Percentiles rank a stretch among this genome's conserved stretches.
phyloP scores from a whole-genome alignment of 2,329 filamentous ascomycete genomes.

The Alternaria brassicicola region DNA sequence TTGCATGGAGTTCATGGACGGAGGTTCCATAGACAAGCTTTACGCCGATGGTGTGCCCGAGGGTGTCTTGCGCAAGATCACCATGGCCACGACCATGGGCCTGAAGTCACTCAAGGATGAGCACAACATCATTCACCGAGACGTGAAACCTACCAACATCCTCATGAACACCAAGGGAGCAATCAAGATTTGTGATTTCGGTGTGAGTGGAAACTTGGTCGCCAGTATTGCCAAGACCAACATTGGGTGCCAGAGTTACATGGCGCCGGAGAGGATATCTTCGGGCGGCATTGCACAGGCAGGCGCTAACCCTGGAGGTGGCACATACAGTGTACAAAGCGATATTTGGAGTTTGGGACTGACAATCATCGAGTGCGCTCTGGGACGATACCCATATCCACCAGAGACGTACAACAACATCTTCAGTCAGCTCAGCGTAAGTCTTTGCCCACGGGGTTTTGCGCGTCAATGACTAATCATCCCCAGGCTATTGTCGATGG shows the following conservation, averaged over 20 bases:
- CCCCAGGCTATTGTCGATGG: slow-evolving; percentile 93
- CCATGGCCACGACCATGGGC: slow-evolving; percentile 86
- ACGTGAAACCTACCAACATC: slow-evolving; percentile 99
- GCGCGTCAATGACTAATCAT: neutral
- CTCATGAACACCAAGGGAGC: slow-evolving; percentile 87
- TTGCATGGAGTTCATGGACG: slow-evolving; percentile 99
- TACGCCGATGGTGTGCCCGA: slow-evolving; percentile 92
- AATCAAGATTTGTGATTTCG: slow-evolving; percentile 98
- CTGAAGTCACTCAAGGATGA: slow-evolving; percentile 94
- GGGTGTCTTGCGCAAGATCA: slow-evolving; percentile 85
- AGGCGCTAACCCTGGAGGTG: slow-evolving; percentile 70
- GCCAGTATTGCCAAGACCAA: slow-evolving; percentile 98
- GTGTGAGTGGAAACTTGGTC: slow-evolving; percentile 93
- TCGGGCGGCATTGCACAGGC: slow-evolving; percentile 78
- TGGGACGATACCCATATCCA: slow-evolving; percentile 93
- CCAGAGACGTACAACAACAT: slow-evolving; percentile 98
- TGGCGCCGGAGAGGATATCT: slow-evolving; percentile 95
- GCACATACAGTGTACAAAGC: slow-evolving; percentile 96
- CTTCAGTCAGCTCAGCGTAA: slow-evolving; percentile 93
- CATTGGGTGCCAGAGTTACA: slow-evolving; percentile 98
- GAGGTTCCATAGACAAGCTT: slow-evolving; percentile 94
- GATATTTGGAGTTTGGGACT: slow-evolving; percentile 97
- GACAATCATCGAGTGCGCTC: slow-evolving; percentile 93
- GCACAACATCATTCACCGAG: slow-evolving; percentile 98
- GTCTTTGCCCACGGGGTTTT: slow-evolving; percentile 45